Conservation (phyloP, 176 grass and related monocot species). For the Dendrocalamus sinicus region DNA sequence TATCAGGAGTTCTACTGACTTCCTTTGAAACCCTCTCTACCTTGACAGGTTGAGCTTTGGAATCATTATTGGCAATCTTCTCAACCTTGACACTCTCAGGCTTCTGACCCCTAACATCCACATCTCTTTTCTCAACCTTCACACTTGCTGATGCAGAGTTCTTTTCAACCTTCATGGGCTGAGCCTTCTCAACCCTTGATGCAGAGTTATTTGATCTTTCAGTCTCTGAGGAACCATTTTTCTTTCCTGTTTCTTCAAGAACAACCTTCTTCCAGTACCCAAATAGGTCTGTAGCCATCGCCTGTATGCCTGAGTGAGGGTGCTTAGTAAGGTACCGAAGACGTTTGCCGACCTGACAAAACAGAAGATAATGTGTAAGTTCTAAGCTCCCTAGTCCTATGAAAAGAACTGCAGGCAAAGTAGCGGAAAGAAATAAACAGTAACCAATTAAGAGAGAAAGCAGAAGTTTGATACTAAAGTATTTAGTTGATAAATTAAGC, state of each 20-base stretch:
- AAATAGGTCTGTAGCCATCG: conserved; percentile 71
- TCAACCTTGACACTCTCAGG: conserved; percentile 45
- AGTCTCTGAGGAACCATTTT: conserved; percentile 57
- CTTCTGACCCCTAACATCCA: conserved; percentile 31
- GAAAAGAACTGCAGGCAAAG: neutral
- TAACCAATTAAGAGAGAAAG: neutral
- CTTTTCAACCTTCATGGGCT: conserved; percentile 50
- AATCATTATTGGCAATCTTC: conserved; percentile 41
- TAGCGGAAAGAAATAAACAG: conserved; percentile 5
- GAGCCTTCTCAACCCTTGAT: conserved; percentile 41
- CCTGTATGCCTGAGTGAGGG: conserved; percentile 64
- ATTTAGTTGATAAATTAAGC: neutral
- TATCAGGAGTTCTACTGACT: conserved; percentile 37
- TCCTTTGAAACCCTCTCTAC: conserved; percentile 49
- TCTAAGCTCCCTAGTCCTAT: neutral
- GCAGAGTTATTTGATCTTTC: conserved; percentile 48
- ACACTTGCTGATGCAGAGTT: conserved; percentile 41
- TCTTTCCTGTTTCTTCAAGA: conserved; percentile 71
- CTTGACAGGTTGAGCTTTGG: conserved; percentile 44
- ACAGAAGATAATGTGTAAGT: conserved; percentile 11
- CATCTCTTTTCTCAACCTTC: conserved; percentile 46
- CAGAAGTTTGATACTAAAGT: neutral
- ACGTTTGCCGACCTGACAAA: conserved; percentile 77
- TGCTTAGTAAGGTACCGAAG: conserved; percentile 83
- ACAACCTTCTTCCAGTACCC: conserved; percentile 85